phyloP scores from a whole-genome alignment of 768 basidiomycete genomes.

The Amanita polypyramis region DNA sequence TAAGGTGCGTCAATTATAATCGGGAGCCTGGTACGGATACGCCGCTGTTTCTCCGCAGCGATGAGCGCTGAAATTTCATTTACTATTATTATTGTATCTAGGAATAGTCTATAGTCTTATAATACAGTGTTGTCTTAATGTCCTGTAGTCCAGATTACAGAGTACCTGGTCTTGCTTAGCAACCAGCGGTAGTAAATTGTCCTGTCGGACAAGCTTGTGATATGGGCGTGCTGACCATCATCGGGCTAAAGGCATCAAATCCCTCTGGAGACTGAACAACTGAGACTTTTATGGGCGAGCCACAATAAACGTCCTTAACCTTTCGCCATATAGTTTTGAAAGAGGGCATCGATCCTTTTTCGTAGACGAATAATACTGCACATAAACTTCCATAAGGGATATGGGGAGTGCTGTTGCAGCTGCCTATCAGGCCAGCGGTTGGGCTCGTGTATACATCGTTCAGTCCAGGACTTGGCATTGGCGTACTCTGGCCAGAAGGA shows the following conservation, averaged over 20 bases:
- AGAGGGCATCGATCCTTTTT: constrained; percentile 85
- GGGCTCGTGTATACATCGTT: neutral
- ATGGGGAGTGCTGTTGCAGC: neutral
- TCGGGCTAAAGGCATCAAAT: constrained; percentile 2
- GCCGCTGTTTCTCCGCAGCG: neutral
- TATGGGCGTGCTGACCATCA: constrained; percentile 6
- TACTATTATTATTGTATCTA: neutral
- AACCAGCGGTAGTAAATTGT: neutral
- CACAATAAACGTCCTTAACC: constrained; percentile 58
- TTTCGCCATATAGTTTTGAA: constrained; percentile 72
- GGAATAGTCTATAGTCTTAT: constrained; percentile 1
- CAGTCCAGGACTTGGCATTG: constrained; percentile 12
- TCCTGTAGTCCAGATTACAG: neutral
- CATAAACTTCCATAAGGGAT: constrained; percentile 35
- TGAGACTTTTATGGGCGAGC: constrained; percentile 19
- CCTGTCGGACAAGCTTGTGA: constrained; percentile 1
- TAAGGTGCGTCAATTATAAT: neutral
- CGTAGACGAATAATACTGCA: constrained; percentile 69
- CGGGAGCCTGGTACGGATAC: no score
- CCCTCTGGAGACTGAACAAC: neutral
- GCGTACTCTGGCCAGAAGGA: constrained; percentile 7
- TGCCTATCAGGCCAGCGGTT: neutral
- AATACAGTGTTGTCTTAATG: neutral
- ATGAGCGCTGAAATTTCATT: neutral
- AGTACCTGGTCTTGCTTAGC: neutral